These are phyloP conservation scores for Immersiella caudata DNA, from an alignment of 495 filamentous ascomycete species.

Conservation along the genomic window DNA sequence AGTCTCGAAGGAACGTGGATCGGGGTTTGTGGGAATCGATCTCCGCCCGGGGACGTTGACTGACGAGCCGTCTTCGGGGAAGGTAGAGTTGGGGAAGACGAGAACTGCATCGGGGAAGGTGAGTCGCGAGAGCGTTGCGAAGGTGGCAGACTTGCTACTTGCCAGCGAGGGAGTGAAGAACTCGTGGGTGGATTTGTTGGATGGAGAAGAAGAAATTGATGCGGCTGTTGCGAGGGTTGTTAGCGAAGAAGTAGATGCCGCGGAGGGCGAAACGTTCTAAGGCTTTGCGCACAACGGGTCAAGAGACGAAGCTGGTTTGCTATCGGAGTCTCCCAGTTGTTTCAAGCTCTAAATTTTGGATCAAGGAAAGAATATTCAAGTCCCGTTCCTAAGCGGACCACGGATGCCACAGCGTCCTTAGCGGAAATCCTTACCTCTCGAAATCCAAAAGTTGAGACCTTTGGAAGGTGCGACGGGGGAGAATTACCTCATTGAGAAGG, in stretches of 20 bases:
- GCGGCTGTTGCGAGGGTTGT: conserved; percentile 68
- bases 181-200: conserved; percentile 51
- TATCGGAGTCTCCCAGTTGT: no score
- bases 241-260: conserved; percentile 62
- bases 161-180: conserved; percentile 54
- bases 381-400: no score
- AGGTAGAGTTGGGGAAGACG: conserved; percentile 67
- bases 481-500: no score
- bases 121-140: conserved; percentile 70
- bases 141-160: conserved; percentile 65
- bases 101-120: conserved; percentile 54
- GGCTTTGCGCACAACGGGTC: background rate
- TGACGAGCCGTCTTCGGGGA: conserved; percentile 57
- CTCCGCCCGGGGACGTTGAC: conserved; percentile 70
- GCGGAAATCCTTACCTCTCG: no score
- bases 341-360: no score
- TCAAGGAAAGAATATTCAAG: no score
- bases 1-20: conserved; percentile 43
- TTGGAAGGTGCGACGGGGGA: no score
- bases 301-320: no score
- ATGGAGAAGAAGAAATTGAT: conserved; percentile 59
- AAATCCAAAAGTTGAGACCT: no score
- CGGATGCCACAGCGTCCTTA: no score
- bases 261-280: conserved; percentile 58
- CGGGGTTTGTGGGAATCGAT: conserved; percentile 63